A percentile compares a stretch with the other conserved stretches of the same genome.
phyloP scores from a whole-genome alignment of 176 grass and related monocot species.

The Eleusine coracana region DNA sequence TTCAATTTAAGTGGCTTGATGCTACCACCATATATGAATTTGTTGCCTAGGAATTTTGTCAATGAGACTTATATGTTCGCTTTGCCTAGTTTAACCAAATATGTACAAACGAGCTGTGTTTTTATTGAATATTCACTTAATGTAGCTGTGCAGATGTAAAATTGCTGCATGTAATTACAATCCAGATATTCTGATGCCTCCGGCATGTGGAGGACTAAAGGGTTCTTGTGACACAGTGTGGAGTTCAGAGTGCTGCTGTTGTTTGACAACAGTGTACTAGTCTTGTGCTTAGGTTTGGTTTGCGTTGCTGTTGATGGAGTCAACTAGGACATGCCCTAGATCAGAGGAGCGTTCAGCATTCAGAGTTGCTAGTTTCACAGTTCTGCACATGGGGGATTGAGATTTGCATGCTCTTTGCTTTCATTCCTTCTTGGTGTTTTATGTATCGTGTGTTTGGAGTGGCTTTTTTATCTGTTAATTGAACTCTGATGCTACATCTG shows the following conservation, averaged over 20 bases:
- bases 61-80: neutral
- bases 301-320: neutral
- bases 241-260: neutral
- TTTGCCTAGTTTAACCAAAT: neutral
- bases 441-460: neutral
- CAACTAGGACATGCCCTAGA: neutral
- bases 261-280: neutral
- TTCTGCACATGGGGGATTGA: neutral
- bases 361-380: conserved; percentile 1
- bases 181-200: neutral
- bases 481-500: neutral
- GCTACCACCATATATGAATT: conserved; percentile 1
- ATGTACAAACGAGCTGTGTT: neutral
- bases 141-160: neutral
- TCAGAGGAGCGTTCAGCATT: neutral
- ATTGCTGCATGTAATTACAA: neutral
- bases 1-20: conserved; percentile 15
- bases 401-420: neutral
- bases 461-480: neutral
- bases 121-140: neutral
- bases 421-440: neutral
- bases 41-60: neutral
- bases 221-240: neutral
- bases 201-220: neutral
- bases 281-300: neutral